Conservation (phyloP, 306 rosid species). For the Ormosia semicastrata region DNA sequence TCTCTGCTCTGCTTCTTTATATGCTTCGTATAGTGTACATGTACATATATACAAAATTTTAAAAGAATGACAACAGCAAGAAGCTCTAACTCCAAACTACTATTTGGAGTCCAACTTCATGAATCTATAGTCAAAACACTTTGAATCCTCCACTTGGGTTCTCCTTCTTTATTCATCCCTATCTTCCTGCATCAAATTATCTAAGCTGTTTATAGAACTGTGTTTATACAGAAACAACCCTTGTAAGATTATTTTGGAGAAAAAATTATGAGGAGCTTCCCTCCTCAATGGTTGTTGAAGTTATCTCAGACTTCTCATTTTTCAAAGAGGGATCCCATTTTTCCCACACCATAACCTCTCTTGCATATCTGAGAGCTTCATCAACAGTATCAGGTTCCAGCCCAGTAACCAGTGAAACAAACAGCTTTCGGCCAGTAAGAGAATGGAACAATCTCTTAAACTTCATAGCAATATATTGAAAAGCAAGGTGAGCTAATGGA, state of each 20-base stretch:
- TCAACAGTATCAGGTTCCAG: conserved; percentile 60
- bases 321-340: conserved; percentile 40
- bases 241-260: background rate
- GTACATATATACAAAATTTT: background rate
- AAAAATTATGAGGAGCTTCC: conserved; percentile 31
- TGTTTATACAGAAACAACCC: background rate
- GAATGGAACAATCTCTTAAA: conserved; percentile 58
- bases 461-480: conserved; percentile 67
- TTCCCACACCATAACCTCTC: conserved; percentile 55
- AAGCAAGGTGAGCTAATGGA: conserved; percentile 54
- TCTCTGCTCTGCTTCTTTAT: background rate
- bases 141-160: background rate
- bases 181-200: background rate
- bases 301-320: conserved; percentile 33
- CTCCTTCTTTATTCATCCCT: background rate
- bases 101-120: background rate
- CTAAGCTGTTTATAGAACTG: background rate
- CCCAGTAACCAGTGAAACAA: conserved; percentile 58
- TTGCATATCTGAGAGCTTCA: conserved; percentile 70
- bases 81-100: background rate
- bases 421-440: conserved; percentile 55
- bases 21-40: background rate
- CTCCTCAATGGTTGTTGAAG: conserved; percentile 51
- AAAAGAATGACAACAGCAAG: background rate
- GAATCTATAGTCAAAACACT: background rate